These are phyloP conservation scores for Aspergillus sp. DNA, from an alignment of 2,329 filamentous ascomycete genomes.

Conservation along the genomic window DNA sequence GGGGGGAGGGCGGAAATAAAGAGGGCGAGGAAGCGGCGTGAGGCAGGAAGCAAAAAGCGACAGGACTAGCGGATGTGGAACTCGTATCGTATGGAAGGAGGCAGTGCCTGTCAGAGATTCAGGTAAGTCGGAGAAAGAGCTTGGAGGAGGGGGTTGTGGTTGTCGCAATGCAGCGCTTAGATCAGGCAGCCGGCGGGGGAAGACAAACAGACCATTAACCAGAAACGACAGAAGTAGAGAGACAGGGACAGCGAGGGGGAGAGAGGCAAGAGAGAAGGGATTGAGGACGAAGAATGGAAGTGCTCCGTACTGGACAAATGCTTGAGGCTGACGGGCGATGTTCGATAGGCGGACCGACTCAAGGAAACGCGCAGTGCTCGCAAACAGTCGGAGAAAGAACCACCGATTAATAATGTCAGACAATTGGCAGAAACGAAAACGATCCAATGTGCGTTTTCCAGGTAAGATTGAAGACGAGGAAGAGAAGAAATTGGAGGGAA, in stretches of 20 bases:
- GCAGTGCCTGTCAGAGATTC: constrained; percentile 18
- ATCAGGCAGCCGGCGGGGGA: constrained; percentile 9
- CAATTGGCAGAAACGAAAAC: neutral
- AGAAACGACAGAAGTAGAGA: constrained; percentile 13
- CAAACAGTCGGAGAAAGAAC: neutral
- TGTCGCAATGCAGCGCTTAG: constrained; percentile 11
- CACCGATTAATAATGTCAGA: constrained; percentile 8
- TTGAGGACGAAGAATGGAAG: constrained; percentile 17
- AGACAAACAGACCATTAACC: constrained; percentile 13
- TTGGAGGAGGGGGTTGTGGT: constrained; percentile 6
- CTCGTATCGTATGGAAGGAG: constrained; percentile 20
- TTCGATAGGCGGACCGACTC: neutral
- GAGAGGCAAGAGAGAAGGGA: constrained; percentile 18
- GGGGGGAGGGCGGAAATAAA: constrained; percentile 14
- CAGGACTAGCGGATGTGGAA: constrained; percentile 21
- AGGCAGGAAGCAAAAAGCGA: constrained; percentile 20
- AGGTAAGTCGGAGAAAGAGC: constrained; percentile 11
- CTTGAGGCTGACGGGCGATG: constrained; percentile 6
- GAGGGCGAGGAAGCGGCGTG: constrained; percentile 21
- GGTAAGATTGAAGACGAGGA: constrained; percentile 17
- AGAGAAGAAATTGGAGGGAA: constrained; percentile 11
- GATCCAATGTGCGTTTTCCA: neutral
- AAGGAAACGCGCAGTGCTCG: neutral
- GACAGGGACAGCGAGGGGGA: constrained; percentile 1
- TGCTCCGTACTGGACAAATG: neutral